phyloP scores from a whole-genome alignment of 306 rosid genomes.

The Acacia acuminata region DNA sequence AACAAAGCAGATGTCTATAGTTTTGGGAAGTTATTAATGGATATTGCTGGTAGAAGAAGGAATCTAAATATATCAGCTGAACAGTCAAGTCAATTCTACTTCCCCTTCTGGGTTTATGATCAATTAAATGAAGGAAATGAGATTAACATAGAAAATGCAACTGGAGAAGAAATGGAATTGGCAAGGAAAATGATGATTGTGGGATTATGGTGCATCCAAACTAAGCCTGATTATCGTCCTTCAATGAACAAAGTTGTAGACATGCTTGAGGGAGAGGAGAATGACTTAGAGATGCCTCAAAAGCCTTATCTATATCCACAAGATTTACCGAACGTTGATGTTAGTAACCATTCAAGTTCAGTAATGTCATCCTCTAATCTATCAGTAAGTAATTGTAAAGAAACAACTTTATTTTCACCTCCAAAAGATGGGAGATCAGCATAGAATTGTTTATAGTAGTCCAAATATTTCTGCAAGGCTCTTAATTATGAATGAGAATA shows the following conservation, averaged over 20 bases:
- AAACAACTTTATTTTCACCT: not conserved
- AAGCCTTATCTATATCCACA: not conserved
- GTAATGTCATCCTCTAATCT: not conserved
- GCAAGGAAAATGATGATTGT: slow-evolving; percentile 35
- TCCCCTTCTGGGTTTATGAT: slow-evolving; percentile 31
- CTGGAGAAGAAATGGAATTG: not conserved
- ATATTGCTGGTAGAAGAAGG: not conserved
- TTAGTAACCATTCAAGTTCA: not conserved
- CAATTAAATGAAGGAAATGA: not conserved
- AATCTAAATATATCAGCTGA: not conserved
- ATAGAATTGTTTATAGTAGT: not conserved
- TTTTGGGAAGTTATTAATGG: not conserved
- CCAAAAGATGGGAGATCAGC: not conserved
- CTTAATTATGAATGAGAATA: not conserved
- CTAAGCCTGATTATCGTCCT: slow-evolving; percentile 36
- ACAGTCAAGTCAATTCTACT: slow-evolving; percentile 35
- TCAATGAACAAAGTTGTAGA: slow-evolving; percentile 29
- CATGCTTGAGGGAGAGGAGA: not conserved
- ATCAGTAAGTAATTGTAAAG: not conserved
- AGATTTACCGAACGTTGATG: not conserved
- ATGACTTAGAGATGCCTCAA: not conserved
- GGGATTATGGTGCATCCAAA: slow-evolving; percentile 15
- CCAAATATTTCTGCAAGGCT: not conserved
- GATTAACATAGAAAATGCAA: not conserved
- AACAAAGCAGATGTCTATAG: not conserved